Evolutionary conservation across 2,329 filamentous ascomycete species (phyloP).

Genomic region (Calonectria multiphialidica): DNA sequence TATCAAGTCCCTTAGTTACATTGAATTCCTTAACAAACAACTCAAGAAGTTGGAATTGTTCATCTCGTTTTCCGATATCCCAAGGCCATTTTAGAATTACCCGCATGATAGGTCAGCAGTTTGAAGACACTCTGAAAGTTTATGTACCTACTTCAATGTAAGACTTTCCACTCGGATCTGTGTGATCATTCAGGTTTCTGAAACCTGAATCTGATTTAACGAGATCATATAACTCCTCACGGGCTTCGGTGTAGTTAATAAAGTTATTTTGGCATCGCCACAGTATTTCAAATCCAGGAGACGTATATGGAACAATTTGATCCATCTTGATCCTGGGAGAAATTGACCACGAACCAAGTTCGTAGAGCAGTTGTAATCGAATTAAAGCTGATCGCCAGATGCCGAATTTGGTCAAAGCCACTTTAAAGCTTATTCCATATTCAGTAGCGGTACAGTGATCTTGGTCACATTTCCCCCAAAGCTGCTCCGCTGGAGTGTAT

Average conservation of each 20-base stretch:
- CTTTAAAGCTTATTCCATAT: not conserved
- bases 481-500: not conserved
- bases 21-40: not conserved
- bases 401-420: not conserved
- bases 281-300: constrained; percentile 13
- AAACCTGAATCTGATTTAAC: not conserved
- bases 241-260: not conserved
- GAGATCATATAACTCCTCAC: not conserved
- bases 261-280: not conserved
- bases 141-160: constrained; percentile 10
- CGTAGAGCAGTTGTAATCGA: too few species aligned
- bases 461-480: not conserved
- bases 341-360: too few species aligned
- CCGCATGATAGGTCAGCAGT: not conserved
- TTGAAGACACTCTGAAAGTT: not conserved
- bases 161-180: not conserved
- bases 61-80: not conserved
- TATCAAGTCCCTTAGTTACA: not conserved
- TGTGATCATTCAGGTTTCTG: too few species aligned
- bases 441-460: not conserved
- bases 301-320: not conserved
- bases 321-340: not conserved
- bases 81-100: not conserved
- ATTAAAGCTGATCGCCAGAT: not conserved
- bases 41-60: not conserved